These are phyloP conservation scores for Candolleomyces efflorescens DNA, from an alignment of 768 basidiomycete species.

Conservation along the genomic window DNA sequence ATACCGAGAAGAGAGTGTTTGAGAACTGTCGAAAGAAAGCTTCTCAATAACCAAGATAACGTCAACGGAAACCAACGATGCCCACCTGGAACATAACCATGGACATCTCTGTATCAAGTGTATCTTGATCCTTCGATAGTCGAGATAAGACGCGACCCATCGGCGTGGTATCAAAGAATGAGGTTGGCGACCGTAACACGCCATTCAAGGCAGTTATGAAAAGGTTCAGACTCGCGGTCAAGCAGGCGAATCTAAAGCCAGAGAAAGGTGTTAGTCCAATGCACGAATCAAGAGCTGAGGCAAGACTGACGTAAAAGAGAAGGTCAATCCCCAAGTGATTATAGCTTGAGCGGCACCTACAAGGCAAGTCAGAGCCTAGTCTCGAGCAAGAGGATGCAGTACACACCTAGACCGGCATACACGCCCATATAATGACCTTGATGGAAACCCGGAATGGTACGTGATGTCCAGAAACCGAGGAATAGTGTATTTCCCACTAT, in stretches of 20 bases:
- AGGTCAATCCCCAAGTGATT: conserved; percentile 43
- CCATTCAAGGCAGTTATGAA: conserved; percentile 51
- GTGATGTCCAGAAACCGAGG: conserved; percentile 67
- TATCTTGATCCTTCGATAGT: conserved; percentile 58
- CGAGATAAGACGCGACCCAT: conserved; percentile 55
- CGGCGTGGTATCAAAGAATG: conserved; percentile 73
- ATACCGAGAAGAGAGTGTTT: conserved; percentile 34
- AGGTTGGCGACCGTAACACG: conserved; percentile 55
- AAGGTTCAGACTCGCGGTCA: conserved; percentile 40
- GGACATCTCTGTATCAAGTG: conserved; percentile 45
- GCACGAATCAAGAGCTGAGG: neutral
- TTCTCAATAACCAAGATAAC: neutral
- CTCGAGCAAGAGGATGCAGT: neutral
- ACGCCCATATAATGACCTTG: conserved; percentile 66
- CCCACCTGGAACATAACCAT: conserved; percentile 42
- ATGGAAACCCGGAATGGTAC: conserved; percentile 45
- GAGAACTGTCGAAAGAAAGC: conserved; percentile 30
- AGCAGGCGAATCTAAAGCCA: conserved; percentile 19
- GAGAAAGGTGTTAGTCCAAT: neutral
- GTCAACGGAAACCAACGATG: neutral
- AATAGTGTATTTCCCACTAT: conserved; percentile 61
- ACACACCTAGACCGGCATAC: conserved; percentile 41
- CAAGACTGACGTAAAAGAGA: conserved; percentile 42
- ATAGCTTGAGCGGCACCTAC: conserved; percentile 45
- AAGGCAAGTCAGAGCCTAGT: neutral